Percentiles rank a stretch among this genome's conserved stretches.
These are phyloP conservation scores for Eimeria tenella DNA, from an alignment of 169 alveolate genomes.

Conservation along the genomic window DNA sequence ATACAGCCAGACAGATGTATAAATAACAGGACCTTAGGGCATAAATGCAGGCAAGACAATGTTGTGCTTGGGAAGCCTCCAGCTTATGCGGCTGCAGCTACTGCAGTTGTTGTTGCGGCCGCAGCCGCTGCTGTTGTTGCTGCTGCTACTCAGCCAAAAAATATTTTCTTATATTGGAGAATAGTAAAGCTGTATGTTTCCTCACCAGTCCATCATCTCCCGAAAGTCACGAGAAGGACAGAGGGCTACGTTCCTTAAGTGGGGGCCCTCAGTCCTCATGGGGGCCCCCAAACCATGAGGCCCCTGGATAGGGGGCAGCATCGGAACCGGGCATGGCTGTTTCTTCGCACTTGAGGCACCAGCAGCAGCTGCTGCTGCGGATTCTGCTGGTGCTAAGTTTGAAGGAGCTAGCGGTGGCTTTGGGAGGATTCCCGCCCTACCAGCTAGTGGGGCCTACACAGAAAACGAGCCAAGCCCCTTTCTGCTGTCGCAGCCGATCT, in stretches of 20 bases:
- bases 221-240: not conserved
- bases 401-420: not conserved
- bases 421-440: too few relatives aligned
- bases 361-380: not conserved
- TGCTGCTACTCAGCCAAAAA: not conserved
- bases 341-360: not conserved
- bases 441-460: too few relatives aligned
- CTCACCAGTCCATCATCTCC: too few relatives aligned
- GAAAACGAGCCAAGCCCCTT: not conserved
- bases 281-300: constrained; percentile 56
- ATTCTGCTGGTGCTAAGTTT: constrained; percentile 3
- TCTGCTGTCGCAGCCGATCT: constrained; percentile 7
- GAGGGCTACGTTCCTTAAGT: not conserved
- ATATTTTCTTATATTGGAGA: not conserved
- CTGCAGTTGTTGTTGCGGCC: not conserved
- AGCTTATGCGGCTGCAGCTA: not conserved
- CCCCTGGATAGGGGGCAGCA: not conserved
- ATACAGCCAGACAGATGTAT: not conserved
- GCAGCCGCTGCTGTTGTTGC: not conserved
- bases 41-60: not conserved
- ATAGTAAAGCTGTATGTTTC: not conserved
- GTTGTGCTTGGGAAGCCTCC: not conserved
- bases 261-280: constrained; percentile 40
- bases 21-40: not conserved
- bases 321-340: not conserved